Base-by-base conservation (phyloP, 1,284 basidiomycete genomes). In the Fistulina hepatica region DNA sequence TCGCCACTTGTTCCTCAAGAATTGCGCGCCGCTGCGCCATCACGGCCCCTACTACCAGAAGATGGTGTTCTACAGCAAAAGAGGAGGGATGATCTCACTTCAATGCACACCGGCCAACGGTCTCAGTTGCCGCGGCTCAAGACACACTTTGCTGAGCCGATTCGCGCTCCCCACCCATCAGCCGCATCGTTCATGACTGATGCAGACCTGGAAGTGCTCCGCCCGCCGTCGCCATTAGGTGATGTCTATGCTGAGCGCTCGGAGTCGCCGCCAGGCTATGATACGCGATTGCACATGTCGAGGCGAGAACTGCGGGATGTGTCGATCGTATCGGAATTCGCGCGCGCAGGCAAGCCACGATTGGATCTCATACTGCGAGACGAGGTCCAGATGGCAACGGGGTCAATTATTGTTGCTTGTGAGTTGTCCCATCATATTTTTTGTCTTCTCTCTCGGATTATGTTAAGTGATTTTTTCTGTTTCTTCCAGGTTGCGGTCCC, bases 401-500 rank as follows among this genome's bases (percentile, higher is more conserved):
- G 80, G 5, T 58, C 71, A 8, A 54, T 82, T 32, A 62, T 80
- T 30, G 81, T 86, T 34, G 78, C 76, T 21, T 82, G 81, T 74
- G 48, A 63, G 78, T 67, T n/a, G 9, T 24, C 30, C 8, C 2
- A 19, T 30, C n/a, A 2, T 17, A 21, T 6, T 30, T 21, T 36
- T 17, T 25, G 4, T 8, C 20, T 32, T 47, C 17, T 35, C 13
- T 8, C 17, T 17, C 13, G 16, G n/a, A 32, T 8, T 9, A 15
- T 19, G 9, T 11, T 4, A 5, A 21, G 23, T 8, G 7, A 10
- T 34, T 33, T 16, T 23, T 31, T 26, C 34, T 5, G n/a, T n/a
- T n/a, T n/a, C n/a, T n/a, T n/a, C n/a, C 43, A 80, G 78, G 76
- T 42, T 90, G 85, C 50, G 85, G 84, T 5, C 85, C 85, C 0